A percentile compares a stretch with the other conserved stretches of the same genome.
Conservation (phyloP, 805 yeast genomes). For the Cyberlindnera euphorbiiphila region DNA sequence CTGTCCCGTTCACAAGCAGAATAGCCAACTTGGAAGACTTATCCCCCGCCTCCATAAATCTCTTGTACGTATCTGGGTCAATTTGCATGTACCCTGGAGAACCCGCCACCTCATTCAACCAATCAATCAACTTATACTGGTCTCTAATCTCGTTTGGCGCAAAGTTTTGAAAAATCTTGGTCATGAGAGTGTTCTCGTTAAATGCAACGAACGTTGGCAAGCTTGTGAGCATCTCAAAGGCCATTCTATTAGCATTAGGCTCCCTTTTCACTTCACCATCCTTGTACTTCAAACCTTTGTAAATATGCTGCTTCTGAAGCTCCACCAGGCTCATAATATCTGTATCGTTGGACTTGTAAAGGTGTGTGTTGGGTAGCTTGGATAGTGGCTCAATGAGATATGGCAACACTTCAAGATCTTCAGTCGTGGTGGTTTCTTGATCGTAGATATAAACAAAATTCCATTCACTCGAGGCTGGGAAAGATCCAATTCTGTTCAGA, state of each 20-base stretch:
- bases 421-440: constrained; percentile 45
- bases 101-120: constrained; percentile 40
- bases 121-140: constrained; percentile 41
- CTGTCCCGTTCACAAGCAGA: constrained; percentile 17
- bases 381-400: constrained; percentile 59
- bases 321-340: constrained; percentile 33
- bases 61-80: constrained; percentile 22
- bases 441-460: constrained; percentile 55
- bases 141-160: constrained; percentile 63
- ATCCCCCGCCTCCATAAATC: constrained; percentile 15
- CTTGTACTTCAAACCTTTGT: constrained; percentile 42
- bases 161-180: constrained; percentile 54
- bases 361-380: constrained; percentile 50
- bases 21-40: constrained; percentile 8
- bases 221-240: constrained; percentile 51
- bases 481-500: neutral
- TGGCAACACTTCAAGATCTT: constrained; percentile 60
- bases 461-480: constrained; percentile 36
- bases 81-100: constrained; percentile 53
- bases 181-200: constrained; percentile 50
- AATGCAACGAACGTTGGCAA: constrained; percentile 60
- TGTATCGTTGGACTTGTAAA: constrained; percentile 49
- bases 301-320: constrained; percentile 34
- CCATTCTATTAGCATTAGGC: constrained; percentile 43
- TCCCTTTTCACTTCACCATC: constrained; percentile 29